Base-by-base conservation (phyloP, 2,329 filamentous ascomycete species). In the Calycina herbarum region DNA sequence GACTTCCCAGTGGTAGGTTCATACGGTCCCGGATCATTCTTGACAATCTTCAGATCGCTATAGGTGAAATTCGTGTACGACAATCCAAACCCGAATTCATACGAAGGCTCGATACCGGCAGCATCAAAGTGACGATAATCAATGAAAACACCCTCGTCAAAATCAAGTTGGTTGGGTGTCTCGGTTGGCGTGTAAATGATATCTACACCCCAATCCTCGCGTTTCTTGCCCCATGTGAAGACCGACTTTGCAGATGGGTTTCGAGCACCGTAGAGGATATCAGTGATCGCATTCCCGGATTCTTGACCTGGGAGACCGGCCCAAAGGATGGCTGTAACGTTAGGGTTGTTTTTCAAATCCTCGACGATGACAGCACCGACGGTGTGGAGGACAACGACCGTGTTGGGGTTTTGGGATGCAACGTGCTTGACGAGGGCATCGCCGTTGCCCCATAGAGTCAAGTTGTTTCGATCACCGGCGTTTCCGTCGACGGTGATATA, bases 321-420 rank as follows among this genome's bases (percentile, higher is more conserved):
- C 85, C 90, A 95, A 2, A 96, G 76, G 62, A 96, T 92, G 33
- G 92, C 93, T 0, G 91, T 93, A 59, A 96, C 84, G 77, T 96
- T 96, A 51, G 88, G 86, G 77, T 89, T 87, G 65, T 91, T 80
- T 73, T 91, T 88, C 82, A 87, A 93, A 5, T 91, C 86, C 33
- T 89, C 87, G 15, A 97, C 79, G 1, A 96, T 81, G 8, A 96
- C 91, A 0, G 94, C 86, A 0, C 93, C 93, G 2, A 90, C 86
- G 1, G 91, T 93, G 81, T 98, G 94, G 62, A 98, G 89, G 63
- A 97, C 87, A 15, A 98, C 91, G 65, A 98, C 89, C 17, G 93
- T 96, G 83, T 97, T 97, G 79, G 89, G 88, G 82, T 90, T 93
- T 68, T 87, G 77, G 5, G 88, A 83, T 0, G 92, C 88, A 13